A percentile compares a stretch with the other conserved stretches of the same genome.
phyloP scores from a whole-genome alignment of 2,329 filamentous ascomycete genomes.

The Verticillium zaregamsianum region DNA sequence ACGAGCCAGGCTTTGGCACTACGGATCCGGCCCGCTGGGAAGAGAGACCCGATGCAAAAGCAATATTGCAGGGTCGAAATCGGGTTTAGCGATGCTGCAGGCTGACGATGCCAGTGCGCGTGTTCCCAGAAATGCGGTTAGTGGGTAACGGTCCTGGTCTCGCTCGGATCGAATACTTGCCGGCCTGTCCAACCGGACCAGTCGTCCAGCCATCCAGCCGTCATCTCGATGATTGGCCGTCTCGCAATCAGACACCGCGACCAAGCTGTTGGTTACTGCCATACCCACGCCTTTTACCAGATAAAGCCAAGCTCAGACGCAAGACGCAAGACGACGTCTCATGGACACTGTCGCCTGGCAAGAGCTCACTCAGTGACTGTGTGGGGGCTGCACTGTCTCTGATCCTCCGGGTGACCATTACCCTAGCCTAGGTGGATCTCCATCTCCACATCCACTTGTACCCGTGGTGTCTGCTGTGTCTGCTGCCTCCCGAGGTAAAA shows the following conservation, averaged over 20 bases:
- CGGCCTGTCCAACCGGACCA: neutral
- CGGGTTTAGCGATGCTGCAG: neutral
- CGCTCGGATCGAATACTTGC: neutral
- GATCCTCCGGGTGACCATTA: too few species aligned
- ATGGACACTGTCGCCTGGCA: too few species aligned
- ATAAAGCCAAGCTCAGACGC: too few species aligned
- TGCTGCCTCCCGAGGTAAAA: too few species aligned
- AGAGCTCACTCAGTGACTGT: too few species aligned
- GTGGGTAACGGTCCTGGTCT: neutral
- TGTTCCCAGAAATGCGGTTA: neutral
- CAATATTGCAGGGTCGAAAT: neutral
- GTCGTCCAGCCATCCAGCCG: neutral
- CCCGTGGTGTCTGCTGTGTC: too few species aligned
- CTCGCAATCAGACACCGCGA: neutral
- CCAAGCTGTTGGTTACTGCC: too few species aligned
- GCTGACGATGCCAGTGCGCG: neutral
- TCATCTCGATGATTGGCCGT: neutral
- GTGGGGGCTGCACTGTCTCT: too few species aligned
- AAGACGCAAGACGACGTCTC: too few species aligned
- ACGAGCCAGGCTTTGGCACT: neutral
- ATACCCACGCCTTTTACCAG: too few species aligned
- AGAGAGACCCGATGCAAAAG: constrained; percentile 1
- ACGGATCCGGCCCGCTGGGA: constrained; percentile 1
- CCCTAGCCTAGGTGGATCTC: too few species aligned
- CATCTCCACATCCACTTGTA: too few species aligned